Base-by-base conservation (phyloP, 129 eudicot species). In the Apium graveolens region DNA sequence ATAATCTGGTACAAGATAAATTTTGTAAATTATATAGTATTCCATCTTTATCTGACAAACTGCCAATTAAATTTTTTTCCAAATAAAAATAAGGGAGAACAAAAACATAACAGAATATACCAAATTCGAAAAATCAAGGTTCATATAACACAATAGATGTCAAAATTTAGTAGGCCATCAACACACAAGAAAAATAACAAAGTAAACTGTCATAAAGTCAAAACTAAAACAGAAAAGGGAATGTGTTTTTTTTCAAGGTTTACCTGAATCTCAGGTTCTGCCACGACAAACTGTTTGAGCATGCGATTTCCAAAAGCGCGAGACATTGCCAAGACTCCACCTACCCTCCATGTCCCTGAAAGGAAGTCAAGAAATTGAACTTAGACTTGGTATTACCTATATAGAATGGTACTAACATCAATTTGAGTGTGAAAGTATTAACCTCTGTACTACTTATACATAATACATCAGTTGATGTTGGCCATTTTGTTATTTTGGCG, bases 211-310 rank as follows among this genome's bases (percentile, higher is more conserved):
- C 62, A 51, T 51, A 21, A 20, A 7, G 1, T 20, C 26, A 51
- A 20, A 51, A 51, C 11, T 5, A 20, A 46, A 46, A 49, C 12
- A 49, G 57, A 7, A 29, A 32, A 68, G 73, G 1, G 5, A 35
- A 37, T 5, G 17, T 2, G 62, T 31, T 39, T 48, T 34, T 14
- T 29, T 69, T 55, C 66, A 51, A 48, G 49, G 35, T 49, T 11
- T 80, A 92, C 97, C 97, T 92, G 96, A 73, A 92, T 92, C 89
- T 92, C 97, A 80, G 97, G 97, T 78, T 92, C 97, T 44, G 96
- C 96, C 81, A 90, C 92, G 72, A 90, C 95, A 84, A 78, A 89
- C 75, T 92, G 97, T 82, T 92, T 92, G 12, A 51, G 89, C 97
- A 90, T 90, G 82, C 97, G 96, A 75, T 92, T 90, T 27, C 96